These are phyloP conservation scores for Diddensiella transvaalensis DNA, from an alignment of 805 yeast genomes.

Conservation along the genomic window DNA sequence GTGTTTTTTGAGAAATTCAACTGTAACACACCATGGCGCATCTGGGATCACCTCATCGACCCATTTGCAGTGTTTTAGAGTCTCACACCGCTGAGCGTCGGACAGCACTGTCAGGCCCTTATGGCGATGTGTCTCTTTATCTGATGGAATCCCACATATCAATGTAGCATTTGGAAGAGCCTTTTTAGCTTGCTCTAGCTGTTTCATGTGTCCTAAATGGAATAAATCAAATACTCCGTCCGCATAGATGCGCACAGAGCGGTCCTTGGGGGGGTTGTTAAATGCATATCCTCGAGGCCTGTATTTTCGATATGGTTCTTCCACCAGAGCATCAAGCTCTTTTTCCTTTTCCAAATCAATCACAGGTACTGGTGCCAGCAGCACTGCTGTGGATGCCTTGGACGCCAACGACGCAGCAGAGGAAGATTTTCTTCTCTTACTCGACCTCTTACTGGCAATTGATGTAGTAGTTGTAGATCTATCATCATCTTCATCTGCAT, in stretches of 20 bases:
- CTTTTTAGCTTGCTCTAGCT: slow-evolving; percentile 93
- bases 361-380: background rate
- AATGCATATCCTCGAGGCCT: slow-evolving; percentile 77
- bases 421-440: slow-evolving; percentile 20
- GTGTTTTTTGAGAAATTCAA: slow-evolving; percentile 74
- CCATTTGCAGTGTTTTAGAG: slow-evolving; percentile 93
- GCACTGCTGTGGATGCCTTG: background rate
- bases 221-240: slow-evolving; percentile 97
- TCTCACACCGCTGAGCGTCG: slow-evolving; percentile 84
- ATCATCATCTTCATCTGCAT: slow-evolving; percentile 19
- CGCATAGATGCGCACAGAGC: slow-evolving; percentile 92
- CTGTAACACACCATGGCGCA: slow-evolving; percentile 94
- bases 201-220: slow-evolving; percentile 97
- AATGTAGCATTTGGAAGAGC: slow-evolving; percentile 78
- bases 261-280: slow-evolving; percentile 77
- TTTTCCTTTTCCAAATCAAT: slow-evolving; percentile 20
- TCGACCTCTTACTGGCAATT: slow-evolving; percentile 6
- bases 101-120: slow-evolving; percentile 91
- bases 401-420: slow-evolving; percentile 14
- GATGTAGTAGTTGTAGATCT: slow-evolving; percentile 13
- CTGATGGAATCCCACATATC: slow-evolving; percentile 90
- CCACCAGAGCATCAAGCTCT: slow-evolving; percentile 59
- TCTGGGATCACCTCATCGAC: slow-evolving; percentile 93
- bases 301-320: slow-evolving; percentile 66
- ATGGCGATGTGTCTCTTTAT: slow-evolving; percentile 81